phyloP scores from a whole-genome alignment of 2,329 filamentous ascomycete species.

The Coniosporium tulheliwenetii region DNA sequence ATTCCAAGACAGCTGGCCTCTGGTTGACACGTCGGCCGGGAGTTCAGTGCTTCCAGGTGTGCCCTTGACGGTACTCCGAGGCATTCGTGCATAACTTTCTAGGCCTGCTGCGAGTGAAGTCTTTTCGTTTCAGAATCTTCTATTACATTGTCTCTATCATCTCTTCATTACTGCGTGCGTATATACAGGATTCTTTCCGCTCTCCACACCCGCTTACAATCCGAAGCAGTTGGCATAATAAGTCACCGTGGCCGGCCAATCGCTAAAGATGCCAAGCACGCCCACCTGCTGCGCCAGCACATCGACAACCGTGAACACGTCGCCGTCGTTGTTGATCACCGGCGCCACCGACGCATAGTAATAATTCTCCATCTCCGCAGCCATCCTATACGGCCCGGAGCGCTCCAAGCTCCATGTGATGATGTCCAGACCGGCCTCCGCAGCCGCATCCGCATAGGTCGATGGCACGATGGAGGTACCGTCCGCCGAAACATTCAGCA shows the following conservation, averaged over 20 bases:
- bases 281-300: slow-evolving; percentile 46
- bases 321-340: slow-evolving; percentile 45
- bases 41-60: too few species aligned
- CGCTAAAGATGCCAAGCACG: slow-evolving; percentile 47
- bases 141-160: too few species aligned
- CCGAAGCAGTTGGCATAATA: slow-evolving; percentile 60
- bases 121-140: too few species aligned
- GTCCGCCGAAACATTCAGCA: slow-evolving; percentile 35
- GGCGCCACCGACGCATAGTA: slow-evolving; percentile 37
- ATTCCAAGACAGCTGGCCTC: too few species aligned
- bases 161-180: too few species aligned
- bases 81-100: too few species aligned
- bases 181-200: too few species aligned
- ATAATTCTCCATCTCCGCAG: slow-evolving; percentile 36
- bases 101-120: too few species aligned
- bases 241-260: slow-evolving; percentile 53
- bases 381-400: slow-evolving; percentile 41
- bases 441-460: slow-evolving; percentile 44
- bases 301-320: slow-evolving; percentile 50
- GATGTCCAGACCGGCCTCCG: slow-evolving; percentile 45
- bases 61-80: too few species aligned
- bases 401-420: slow-evolving; percentile 56
- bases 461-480: slow-evolving; percentile 43
- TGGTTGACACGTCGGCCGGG: too few species aligned
- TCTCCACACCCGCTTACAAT: too few species aligned